phyloP scores from a whole-genome alignment of 192 early-diverging fungal genomes.

The Gryganskiella cystojenkinii region DNA sequence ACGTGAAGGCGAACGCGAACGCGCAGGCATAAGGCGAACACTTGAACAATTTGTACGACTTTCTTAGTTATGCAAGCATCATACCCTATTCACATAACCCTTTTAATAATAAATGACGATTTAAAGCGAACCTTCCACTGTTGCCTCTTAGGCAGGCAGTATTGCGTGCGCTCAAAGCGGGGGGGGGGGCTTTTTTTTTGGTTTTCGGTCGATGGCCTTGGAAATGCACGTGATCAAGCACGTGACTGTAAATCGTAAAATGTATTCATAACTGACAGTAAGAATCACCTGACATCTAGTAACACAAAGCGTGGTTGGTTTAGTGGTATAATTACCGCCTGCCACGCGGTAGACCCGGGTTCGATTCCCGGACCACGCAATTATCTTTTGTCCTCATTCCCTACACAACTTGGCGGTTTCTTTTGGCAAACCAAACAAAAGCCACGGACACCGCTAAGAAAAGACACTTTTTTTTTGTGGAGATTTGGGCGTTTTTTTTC shows the following conservation, averaged over 20 bases:
- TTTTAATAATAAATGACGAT: neutral
- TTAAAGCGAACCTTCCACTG: neutral
- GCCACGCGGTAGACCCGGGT: conserved; percentile 83
- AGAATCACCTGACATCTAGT: neutral
- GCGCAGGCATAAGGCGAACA: neutral
- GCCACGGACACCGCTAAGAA: neutral
- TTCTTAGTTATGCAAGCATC: neutral
- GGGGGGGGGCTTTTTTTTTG: too few relatives aligned
- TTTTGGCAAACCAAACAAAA: neutral
- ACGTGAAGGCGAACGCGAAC: neutral
- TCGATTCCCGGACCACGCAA: conserved; percentile 80
- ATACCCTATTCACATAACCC: conserved; percentile 2
- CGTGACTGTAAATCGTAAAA: neutral
- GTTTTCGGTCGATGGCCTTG: too few relatives aligned
- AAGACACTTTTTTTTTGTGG: conserved; percentile 1
- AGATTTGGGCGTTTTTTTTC: neutral
- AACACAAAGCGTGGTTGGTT: conserved; percentile 67
- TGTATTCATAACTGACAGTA: neutral
- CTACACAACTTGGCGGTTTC: neutral
- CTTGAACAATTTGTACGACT: neutral
- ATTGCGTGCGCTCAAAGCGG: neutral
- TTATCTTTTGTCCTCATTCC: neutral
- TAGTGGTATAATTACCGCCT: conserved; percentile 81
- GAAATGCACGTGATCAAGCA: neutral
- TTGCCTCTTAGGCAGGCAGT: too few relatives aligned